Evolutionary conservation across 768 basidiomycete genomes (phyloP).

Genomic region (Omphalotus guepiniiformis): DNA sequence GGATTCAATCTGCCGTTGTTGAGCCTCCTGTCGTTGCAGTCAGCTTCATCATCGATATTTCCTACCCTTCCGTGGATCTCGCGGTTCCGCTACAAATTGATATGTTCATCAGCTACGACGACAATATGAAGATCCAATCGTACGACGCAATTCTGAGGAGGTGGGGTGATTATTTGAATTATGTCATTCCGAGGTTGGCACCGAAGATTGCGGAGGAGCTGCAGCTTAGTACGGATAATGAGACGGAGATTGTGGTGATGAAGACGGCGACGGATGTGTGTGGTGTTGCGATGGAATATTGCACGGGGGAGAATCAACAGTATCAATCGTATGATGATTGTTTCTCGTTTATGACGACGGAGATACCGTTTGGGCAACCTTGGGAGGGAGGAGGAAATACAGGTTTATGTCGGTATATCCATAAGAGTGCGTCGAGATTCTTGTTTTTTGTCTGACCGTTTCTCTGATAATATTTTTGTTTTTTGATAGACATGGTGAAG

Average conservation of each 20-base stretch:
- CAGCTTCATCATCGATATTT: slow-evolving; percentile 1
- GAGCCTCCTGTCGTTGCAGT: slow-evolving; percentile 3
- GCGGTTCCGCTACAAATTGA: slow-evolving; percentile 8
- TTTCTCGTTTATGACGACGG: neutral
- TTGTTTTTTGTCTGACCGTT: neutral
- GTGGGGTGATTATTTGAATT: slow-evolving; percentile 1
- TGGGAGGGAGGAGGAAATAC: slow-evolving; percentile 10
- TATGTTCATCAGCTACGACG: slow-evolving; percentile 6
- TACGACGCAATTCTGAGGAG: slow-evolving; percentile 9
- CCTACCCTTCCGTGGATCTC: slow-evolving; percentile 5
- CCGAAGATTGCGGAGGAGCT: slow-evolving; percentile 8
- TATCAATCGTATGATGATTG: slow-evolving; percentile 7
- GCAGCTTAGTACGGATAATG: neutral
- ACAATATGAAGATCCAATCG: slow-evolving; percentile 6
- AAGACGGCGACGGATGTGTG: slow-evolving; percentile 9
- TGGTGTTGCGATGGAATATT: slow-evolving; percentile 7
- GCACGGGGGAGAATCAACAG: slow-evolving; percentile 8
- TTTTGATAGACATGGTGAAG: slow-evolving; percentile 8
- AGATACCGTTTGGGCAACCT: slow-evolving; percentile 5
- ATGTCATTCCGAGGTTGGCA: slow-evolving; percentile 3
- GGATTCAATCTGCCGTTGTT: slow-evolving; percentile 1
- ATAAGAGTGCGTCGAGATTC: neutral
- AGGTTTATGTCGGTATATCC: slow-evolving; percentile 6
- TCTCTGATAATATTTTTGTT: neutral
- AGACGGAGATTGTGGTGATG: slow-evolving; percentile 3